A percentile compares a stretch with the other conserved stretches of the same genome.
These are phyloP conservation scores for Apophysomyces variabilis DNA, from an alignment of 371 early-diverging fungal genomes.

Conservation along the genomic window DNA sequence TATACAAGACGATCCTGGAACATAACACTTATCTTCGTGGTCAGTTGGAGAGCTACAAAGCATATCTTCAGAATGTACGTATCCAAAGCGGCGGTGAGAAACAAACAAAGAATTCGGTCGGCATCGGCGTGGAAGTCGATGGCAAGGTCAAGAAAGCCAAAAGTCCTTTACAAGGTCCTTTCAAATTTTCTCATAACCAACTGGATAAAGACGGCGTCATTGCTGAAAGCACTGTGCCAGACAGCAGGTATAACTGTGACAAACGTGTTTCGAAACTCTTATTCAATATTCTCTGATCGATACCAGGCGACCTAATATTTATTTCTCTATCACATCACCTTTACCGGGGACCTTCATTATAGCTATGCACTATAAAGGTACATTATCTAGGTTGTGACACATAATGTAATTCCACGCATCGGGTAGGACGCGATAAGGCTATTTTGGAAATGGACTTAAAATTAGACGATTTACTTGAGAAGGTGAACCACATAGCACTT, in stretches of 20 bases:
- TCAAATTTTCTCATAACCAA: constrained; percentile 82
- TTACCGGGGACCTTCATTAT: constrained; percentile 90
- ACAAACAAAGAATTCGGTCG: constrained; percentile 47
- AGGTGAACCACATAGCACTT: constrained; percentile 47
- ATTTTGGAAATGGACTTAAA: constrained; percentile 96
- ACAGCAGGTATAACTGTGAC: constrained; percentile 52
- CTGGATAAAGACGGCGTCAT: constrained; percentile 94
- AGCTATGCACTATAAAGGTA: constrained; percentile 86
- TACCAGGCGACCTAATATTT: constrained; percentile 82
- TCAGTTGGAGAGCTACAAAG: constrained; percentile 94
- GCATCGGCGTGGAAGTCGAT: constrained; percentile 54
- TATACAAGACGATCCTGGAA: constrained; percentile 91
- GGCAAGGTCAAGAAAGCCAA: constrained; percentile 46
- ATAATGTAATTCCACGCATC: neutral
- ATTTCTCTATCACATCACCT: constrained; percentile 86
- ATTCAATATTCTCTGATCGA: constrained; percentile 17
- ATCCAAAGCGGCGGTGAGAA: constrained; percentile 70
- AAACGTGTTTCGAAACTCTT: neutral
- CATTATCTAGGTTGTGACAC: neutral
- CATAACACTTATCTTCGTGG: constrained; percentile 90
- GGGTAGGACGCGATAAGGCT: constrained; percentile 82
- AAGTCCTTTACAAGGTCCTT: constrained; percentile 60
- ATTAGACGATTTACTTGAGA: constrained; percentile 92
- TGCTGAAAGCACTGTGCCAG: constrained; percentile 90
- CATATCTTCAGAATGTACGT: constrained; percentile 93